Percentiles rank a stretch among this genome's conserved stretches.
These are phyloP conservation scores for Xerocomellus dryophilus DNA, from an alignment of 768 basidiomycete genomes.

Conservation along the genomic window DNA sequence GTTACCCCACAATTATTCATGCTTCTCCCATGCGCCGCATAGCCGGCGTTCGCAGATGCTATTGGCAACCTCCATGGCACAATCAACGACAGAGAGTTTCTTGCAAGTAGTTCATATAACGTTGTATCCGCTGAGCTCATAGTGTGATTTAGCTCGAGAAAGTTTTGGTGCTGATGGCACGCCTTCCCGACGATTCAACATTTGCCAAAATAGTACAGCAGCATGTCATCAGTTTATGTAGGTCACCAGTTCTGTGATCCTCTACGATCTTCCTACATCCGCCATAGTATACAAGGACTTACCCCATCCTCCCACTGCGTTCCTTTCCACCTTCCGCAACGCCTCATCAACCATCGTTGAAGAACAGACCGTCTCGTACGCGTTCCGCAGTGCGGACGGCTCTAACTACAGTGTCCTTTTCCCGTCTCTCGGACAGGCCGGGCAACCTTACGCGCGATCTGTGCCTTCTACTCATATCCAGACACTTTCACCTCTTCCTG, in stretches of 20 bases:
- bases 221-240: conserved; percentile 53
- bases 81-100: conserved; percentile 57
- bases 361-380: conserved; percentile 38
- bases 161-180: conserved; percentile 57
- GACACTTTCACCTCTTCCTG: conserved; percentile 52
- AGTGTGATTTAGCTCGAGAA: conserved; percentile 56
- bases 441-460: conserved; percentile 65
- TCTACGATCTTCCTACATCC: not conserved
- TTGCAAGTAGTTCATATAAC: conserved; percentile 40
- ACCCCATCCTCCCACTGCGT: conserved; percentile 66
- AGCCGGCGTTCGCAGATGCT: conserved; percentile 53
- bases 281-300: conserved; percentile 71
- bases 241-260: conserved; percentile 28
- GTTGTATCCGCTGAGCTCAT: conserved; percentile 4
- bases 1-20: not conserved
- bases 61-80: conserved; percentile 40
- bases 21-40: not conserved
- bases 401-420: conserved; percentile 54
- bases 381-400: conserved; percentile 58
- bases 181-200: conserved; percentile 34
- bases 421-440: conserved; percentile 57
- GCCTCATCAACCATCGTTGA: not conserved
- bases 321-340: conserved; percentile 35
- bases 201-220: conserved; percentile 43
- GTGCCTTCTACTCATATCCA: conserved; percentile 48